Conservation (phyloP, 129 eudicot genomes). For the Erigeron canadensis region DNA sequence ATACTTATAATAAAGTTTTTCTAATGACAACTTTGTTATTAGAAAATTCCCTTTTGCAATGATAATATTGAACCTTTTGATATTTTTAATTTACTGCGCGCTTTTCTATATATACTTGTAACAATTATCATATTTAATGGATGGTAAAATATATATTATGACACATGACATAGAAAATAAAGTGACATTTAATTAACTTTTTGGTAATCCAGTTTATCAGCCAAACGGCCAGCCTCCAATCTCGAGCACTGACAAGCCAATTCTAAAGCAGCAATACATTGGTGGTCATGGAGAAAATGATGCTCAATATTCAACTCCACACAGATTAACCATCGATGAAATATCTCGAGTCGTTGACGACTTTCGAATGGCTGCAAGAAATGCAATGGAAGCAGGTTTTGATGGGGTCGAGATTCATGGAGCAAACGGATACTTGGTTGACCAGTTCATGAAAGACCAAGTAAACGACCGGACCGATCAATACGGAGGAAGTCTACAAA, state of each 20-base stretch:
- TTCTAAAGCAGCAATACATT: conserved; percentile 19
- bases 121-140: no score
- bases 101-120: no score
- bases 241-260: conserved; percentile 47
- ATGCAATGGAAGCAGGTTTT: conserved; percentile 54
- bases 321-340: conserved; percentile 34
- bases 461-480: conserved; percentile 42
- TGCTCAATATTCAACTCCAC: conserved; percentile 42
- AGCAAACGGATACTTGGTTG: conserved; percentile 45
- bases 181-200: not conserved
- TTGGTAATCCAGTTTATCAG: conserved; percentile 35
- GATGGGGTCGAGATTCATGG: conserved; percentile 55
- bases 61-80: no score
- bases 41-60: no score
- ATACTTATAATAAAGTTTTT: no score
- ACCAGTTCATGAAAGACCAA: conserved; percentile 48
- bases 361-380: conserved; percentile 46
- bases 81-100: no score
- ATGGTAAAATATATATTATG: no score
- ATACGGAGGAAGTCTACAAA: conserved; percentile 39
- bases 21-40: no score
- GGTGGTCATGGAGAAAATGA: conserved; percentile 20
- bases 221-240: conserved; percentile 49
- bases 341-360: conserved; percentile 39
- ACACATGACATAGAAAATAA: no score